phyloP scores from a whole-genome alignment of 345 rosid genomes.

The Heritiera littoralis region DNA sequence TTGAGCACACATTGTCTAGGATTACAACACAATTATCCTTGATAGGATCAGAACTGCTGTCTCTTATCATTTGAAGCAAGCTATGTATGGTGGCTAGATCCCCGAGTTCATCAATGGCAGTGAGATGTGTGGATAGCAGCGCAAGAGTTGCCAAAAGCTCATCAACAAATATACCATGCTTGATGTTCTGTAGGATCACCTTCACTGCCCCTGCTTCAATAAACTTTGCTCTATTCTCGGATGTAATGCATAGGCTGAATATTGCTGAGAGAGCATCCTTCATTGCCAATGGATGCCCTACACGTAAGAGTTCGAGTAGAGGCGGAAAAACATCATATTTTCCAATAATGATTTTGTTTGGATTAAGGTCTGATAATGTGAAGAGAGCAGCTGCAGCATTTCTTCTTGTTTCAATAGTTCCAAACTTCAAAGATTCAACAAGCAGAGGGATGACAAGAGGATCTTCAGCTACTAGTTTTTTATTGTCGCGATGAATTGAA shows the following conservation, averaged over 20 bases:
- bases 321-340: background rate
- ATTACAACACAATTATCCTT: background rate
- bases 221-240: background rate
- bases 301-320: background rate
- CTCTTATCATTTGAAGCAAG: background rate
- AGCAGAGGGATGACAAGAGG: background rate
- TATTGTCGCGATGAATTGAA: background rate
- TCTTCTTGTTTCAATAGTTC: slow-evolving; percentile 8
- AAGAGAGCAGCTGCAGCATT: slow-evolving; percentile 19
- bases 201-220: background rate
- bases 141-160: background rate
- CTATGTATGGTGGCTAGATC: background rate
- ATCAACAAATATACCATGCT: background rate
- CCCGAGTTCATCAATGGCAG: background rate
- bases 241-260: background rate
- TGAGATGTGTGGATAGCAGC: background rate
- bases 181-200: background rate
- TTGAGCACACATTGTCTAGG: background rate
- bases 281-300: slow-evolving; percentile 4
- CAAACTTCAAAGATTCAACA: background rate
- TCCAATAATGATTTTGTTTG: background rate
- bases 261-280: slow-evolving; percentile 1
- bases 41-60: background rate
- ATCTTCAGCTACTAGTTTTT: background rate
- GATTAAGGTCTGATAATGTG: background rate